Base-by-base conservation (phyloP, 2,329 filamentous ascomycete species). In the Alternaria consortialis region DNA sequence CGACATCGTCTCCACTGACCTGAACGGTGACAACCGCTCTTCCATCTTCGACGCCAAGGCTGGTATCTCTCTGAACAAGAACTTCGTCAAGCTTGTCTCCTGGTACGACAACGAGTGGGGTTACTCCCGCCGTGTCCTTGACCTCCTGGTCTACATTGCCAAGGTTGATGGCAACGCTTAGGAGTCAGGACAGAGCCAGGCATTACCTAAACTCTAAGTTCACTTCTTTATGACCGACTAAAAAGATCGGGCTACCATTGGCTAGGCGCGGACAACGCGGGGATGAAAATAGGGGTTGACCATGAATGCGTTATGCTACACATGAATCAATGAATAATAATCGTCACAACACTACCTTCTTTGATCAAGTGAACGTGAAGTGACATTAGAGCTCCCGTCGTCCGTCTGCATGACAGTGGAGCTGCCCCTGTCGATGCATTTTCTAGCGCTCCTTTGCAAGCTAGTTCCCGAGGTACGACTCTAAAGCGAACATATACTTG, bases 21-120 rank as follows among this genome's bases (percentile, higher is more conserved):
- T 98, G 83, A 95, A 91, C 86, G 95, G 95, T 83, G 91, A 98
- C 87, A 87, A 85, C 81, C 84, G 89, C 89, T 97, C 94, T 72
- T 97, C 94, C 85, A 97, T 98, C 88, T 97, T 99, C 84, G 95
- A 99, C 82, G 94, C 93, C 83, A 97, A 97, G 91, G 95, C 95
- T 65, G 95, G 95, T 88, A 98, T 99, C 84, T 91, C 94, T 72
- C 91, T 99, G 77, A 99, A 98, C 90, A 84, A 93, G 79, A 94
- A 97, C 90, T 98, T 98, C 83, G 90, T 97, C 88, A 99, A 99
- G 91, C 88, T 99, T 67, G 91, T 97, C 81, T 90, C 90, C 77
- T 98, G 94, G 95, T 97, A 97, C 85, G 93, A 97, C 88, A 98
- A 98, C 88, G 94, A 98, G 89, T 97, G 94, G 93, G 95, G 94